Evolutionary conservation across 345 rosid species (phyloP), one percentile per base, ranked within the genome.

Genomic region (Bruguiera gymnorhiza): DNA sequence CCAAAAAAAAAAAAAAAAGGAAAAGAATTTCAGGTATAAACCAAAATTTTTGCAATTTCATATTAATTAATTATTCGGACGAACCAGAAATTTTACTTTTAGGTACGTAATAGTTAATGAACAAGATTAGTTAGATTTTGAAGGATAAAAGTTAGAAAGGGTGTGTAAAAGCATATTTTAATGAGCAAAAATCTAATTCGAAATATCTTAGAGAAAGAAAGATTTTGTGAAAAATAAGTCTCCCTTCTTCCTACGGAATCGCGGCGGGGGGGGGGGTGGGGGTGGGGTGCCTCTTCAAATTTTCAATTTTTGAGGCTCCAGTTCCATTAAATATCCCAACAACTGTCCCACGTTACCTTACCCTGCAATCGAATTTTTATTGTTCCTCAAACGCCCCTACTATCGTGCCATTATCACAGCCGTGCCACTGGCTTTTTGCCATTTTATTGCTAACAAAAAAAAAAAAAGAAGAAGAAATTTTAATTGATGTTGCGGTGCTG

Each of bases 301-400:
- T 77, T 85, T 83, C 87, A 83, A 85, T 75, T 75, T 83, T 83
- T 83, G 77, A 76, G 88, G 87, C 84, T 79, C 83, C 76, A 11
- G 50, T 61, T 79, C 71, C 77, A 81, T 83, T 63, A 82, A 70
- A 81, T 43, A 43, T 70, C 78, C 71, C 83, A 82, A 81, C 83
- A 82, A 81, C 88, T 75, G 81, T 76, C 88, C 86, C 83, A 81
- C 80, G 75, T 66, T 78, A 62, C 52, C 82, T 18, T 65, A 65
- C 58, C 32, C 59, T 20, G 60, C 15, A 2, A 2, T 46, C 67
- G 39, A 26, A 16, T 34, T 50, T 68, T 30, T 63, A 9, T 30
- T 60, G 51, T 50, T 18, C 76, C 82, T 29, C 19, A 59, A 69
- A 36, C 61, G 48, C 53, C 76, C 78, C 59, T 66, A 5, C 31